Conservation (phyloP, 2,329 filamentous ascomycete species). For the Pseudogymnoascus sp. region DNA sequence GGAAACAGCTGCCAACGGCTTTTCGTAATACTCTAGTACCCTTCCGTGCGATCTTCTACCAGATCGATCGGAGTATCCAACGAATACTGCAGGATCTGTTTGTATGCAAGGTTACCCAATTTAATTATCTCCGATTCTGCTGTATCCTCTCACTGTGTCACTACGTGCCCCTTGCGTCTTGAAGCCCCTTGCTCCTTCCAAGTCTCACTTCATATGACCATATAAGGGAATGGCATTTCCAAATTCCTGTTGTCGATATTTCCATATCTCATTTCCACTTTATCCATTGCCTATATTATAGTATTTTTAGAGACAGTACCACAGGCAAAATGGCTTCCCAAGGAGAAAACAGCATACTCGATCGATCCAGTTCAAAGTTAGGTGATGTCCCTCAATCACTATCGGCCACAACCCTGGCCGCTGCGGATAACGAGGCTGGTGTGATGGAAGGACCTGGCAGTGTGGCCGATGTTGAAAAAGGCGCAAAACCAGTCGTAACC, state of each 20-base stretch:
- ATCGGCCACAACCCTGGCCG: conserved; percentile 2
- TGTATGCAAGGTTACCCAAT: background rate
- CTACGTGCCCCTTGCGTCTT: background rate
- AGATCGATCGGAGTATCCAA: background rate
- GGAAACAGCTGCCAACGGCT: background rate
- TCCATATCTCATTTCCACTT: background rate
- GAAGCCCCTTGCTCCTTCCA: background rate
- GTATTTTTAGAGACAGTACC: background rate
- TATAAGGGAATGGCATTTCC: background rate
- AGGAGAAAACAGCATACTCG: background rate
- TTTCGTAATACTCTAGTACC: background rate
- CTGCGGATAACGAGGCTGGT: background rate
- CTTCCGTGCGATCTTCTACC: background rate
- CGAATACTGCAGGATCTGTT: background rate
- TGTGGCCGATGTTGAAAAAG: background rate
- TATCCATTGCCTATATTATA: background rate
- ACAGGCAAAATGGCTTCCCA: background rate
- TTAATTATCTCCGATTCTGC: conserved; percentile 2
- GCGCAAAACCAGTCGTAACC: background rate
- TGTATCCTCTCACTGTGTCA: background rate
- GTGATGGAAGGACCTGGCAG: background rate
- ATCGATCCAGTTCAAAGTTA: background rate
- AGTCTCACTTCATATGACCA: conserved; percentile 2
- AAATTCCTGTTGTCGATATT: background rate
- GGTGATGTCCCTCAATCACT: conserved; percentile 9